Base-by-base conservation (phyloP, 75 land plant species). In the Pinus albicaulis region DNA sequence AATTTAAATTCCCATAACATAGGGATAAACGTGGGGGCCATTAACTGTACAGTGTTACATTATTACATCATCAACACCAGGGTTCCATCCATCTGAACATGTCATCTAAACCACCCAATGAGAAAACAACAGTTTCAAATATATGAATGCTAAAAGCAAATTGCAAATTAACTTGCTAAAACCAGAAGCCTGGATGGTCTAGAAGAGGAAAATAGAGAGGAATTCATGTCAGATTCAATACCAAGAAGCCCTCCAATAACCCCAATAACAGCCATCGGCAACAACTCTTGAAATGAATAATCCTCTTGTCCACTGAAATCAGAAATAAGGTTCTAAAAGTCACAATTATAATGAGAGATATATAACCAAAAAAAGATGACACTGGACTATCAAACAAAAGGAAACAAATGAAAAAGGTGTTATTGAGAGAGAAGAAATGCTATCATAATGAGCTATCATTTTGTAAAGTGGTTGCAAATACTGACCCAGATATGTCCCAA, bases 191-290 rank as follows among this genome's bases (percentile, higher is more conserved):
- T 41, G 22, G 8, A 64, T 34, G 31, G 6, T 64, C 16, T 36
- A 23, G 15, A 17, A 56, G 10, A 72, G 66, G n/a, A 59, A 72
- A 72, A 76, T 3, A 64, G 36, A 76, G 78, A 62, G 13, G 17
- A 57, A 26, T 4, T 23, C 26, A 22, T 7, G 13, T 68, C 26
- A 16, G 38, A 17, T 70, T 58, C 38, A 78, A 14, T 83, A 98
- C 99, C 99, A 36, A 98, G 85, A 63, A 98, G 88, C 56, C 99
- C 99, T 74, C 99, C 99, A 86, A 95, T 92, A 36, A 95, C 87
- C 59, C 99, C 99, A 85, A 98, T 94, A 82, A 98, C 79, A 25
- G 99, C 98, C 99, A 98, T 98, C 0, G 99, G 99, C 61, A 94
- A 78, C 55, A 98, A 86, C 77, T 98, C 99, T 73, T 78, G 91